phyloP scores from a whole-genome alignment of 192 early-diverging fungal species.

The Piromyces sp. region DNA sequence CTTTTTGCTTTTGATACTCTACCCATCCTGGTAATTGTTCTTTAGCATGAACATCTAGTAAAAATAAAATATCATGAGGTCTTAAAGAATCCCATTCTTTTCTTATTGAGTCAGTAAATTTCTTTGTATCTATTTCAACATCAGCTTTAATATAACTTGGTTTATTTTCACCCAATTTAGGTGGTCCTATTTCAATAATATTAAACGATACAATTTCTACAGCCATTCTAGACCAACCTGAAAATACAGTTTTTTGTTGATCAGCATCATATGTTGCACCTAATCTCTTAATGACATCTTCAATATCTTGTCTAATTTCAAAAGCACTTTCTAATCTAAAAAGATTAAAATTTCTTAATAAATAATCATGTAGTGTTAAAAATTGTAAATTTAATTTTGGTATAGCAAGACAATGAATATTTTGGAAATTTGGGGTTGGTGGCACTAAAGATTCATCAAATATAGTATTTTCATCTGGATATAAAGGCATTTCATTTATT shows the following conservation, averaged over 20 bases:
- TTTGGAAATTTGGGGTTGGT: conserved; percentile 15
- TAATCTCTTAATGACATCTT: conserved; percentile 70
- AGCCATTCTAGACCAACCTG: conserved; percentile 89
- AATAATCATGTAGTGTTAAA: conserved; percentile 77
- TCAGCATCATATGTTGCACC: conserved; percentile 40
- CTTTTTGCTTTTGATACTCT: conserved; percentile 1
- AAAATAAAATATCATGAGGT: conserved; percentile 75
- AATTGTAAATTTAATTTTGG: conserved; percentile 92
- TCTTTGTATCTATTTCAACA: conserved; percentile 44
- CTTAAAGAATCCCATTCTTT: conserved; percentile 77
- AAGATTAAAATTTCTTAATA: conserved; percentile 67
- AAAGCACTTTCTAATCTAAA: conserved; percentile 65
- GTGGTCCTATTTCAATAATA: conserved; percentile 53
- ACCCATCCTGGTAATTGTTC: conserved; percentile 12
- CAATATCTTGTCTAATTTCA: conserved; percentile 72
- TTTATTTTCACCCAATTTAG: conserved; percentile 48
- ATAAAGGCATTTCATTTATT: conserved; percentile 51
- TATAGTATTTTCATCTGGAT: conserved; percentile 57
- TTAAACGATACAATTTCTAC: conserved; percentile 40
- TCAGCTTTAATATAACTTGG: conserved; percentile 68
- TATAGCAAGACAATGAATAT: conserved; percentile 50
- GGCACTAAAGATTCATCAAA: conserved; percentile 49
- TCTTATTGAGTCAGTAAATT: conserved; percentile 51
- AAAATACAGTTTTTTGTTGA: conserved; percentile 49
- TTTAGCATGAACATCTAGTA: conserved; percentile 48